Evolutionary conservation across 1,284 basidiomycete genomes (phyloP).

Genomic region (Porodaedalea pini): DNA sequence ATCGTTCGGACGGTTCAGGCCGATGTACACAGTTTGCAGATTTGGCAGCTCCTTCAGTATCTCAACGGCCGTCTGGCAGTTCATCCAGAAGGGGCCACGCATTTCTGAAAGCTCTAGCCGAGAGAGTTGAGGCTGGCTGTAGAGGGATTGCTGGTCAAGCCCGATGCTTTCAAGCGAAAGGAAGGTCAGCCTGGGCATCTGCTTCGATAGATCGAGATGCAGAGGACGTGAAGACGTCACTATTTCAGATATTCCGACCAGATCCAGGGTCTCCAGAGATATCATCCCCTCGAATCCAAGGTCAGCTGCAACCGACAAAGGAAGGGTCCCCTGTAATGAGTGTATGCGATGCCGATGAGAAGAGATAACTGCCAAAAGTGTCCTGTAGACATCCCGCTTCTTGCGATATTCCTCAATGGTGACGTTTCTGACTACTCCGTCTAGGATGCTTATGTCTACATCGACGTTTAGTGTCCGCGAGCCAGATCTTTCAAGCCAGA

Average conservation of each 20-base stretch:
- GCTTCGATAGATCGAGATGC: conserved; percentile 1
- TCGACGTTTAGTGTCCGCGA: conserved; percentile 2
- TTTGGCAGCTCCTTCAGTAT: conserved; percentile 4
- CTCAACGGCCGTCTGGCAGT: not conserved
- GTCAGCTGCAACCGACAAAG: conserved; percentile 2
- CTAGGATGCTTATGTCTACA: conserved; percentile 9
- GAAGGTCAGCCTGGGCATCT: conserved; percentile 1
- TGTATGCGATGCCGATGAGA: not conserved
- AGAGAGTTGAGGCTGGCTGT: conserved; percentile 5
- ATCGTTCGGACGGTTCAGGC: conserved; percentile 2
- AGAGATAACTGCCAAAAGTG: not conserved
- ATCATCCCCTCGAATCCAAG: conserved; percentile 2
- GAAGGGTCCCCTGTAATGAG: conserved; percentile 2
- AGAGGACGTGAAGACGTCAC: not conserved
- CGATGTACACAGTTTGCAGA: conserved; percentile 7
- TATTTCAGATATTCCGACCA: conserved; percentile 3
- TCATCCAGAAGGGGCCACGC: conserved; percentile 7
- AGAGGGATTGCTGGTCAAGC: not conserved
- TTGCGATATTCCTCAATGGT: conserved; percentile 2
- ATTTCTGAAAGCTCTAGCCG: conserved; percentile 14
- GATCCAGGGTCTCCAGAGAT: not conserved
- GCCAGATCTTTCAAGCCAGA: conserved; percentile 12
- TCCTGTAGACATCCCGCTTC: conserved; percentile 5
- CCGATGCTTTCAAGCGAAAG: conserved; percentile 8
- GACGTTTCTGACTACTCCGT: not conserved